Percentiles rank a stretch among this genome's conserved stretches.
These are phyloP conservation scores for Wallacemonas rigidus DNA, from an alignment of 208 protist genomes.

Conservation along the genomic window DNA sequence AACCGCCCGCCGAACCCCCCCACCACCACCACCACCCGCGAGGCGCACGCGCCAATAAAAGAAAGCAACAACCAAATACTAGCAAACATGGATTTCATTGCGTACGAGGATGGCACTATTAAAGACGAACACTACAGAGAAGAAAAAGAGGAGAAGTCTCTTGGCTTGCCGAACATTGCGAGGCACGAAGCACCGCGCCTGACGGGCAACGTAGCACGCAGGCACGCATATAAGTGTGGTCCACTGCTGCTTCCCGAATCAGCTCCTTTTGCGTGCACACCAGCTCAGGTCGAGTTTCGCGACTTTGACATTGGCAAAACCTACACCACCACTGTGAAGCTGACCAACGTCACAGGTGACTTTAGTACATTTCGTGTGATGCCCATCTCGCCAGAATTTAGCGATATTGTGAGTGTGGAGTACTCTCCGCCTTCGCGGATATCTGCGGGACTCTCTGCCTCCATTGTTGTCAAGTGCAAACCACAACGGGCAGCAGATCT, in stretches of 20 bases:
- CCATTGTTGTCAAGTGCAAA: constrained; percentile 59
- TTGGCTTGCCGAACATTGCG: not conserved
- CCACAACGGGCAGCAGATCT: constrained; percentile 72
- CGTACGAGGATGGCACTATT: constrained; percentile 62
- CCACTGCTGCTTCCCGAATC: not conserved
- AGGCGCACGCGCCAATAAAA: too few relatives aligned
- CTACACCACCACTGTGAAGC: constrained; percentile 51
- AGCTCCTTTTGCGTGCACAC: constrained; percentile 40
- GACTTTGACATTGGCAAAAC: constrained; percentile 83
- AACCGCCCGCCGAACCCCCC: not conserved
- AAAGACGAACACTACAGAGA: constrained; percentile 58
- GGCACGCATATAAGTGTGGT: constrained; percentile 3
- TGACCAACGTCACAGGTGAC: constrained; percentile 79
- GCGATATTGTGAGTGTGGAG: constrained; percentile 53
- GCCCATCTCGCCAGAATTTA: constrained; percentile 63
- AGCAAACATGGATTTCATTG: constrained; percentile 52
- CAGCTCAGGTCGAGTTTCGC: constrained; percentile 59
- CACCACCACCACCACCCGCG: constrained; percentile 12
- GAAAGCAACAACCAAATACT: too few relatives aligned
- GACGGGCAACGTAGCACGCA: constrained; percentile 7
- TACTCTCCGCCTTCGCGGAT: constrained; percentile 76
- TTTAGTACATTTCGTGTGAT: constrained; percentile 80
- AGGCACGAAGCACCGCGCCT: not conserved
- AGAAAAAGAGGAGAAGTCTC: constrained; percentile 17
- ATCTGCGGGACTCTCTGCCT: constrained; percentile 79